Evolutionary conservation across 2,329 filamentous ascomycete genomes (phyloP).

Genomic region (Colletotrichum siamense): DNA sequence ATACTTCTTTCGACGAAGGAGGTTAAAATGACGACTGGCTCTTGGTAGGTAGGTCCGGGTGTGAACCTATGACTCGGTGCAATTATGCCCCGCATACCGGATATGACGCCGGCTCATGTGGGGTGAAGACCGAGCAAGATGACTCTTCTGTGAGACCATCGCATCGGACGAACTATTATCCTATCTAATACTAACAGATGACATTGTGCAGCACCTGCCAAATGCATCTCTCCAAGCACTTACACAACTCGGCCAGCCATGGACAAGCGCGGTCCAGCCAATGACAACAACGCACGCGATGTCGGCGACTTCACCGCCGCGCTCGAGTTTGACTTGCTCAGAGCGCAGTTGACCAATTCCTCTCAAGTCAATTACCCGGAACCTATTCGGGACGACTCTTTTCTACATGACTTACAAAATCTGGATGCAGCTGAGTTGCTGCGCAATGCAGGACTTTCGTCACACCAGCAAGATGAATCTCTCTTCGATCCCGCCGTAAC

Average conservation of each 20-base stretch:
- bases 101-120: neutral
- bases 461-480: neutral
- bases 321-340: neutral
- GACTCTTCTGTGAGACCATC: neutral
- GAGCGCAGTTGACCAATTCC: neutral
- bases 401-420: neutral
- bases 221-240: neutral
- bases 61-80: neutral
- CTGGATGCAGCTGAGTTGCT: neutral
- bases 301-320: slow-evolving; percentile 6
- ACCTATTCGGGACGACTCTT: neutral
- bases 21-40: neutral
- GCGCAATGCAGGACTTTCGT: neutral
- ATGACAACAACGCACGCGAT: neutral
- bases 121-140: neutral
- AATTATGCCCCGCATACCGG: neutral
- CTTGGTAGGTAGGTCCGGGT: neutral
- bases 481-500: neutral
- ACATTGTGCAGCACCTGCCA: neutral
- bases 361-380: neutral
- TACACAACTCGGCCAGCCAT: neutral
- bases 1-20: neutral
- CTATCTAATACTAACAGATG: neutral
- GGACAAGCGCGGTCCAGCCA: neutral
- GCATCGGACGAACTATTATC: slow-evolving; percentile 5